These are phyloP conservation scores for Podaxis sp. DNA, from an alignment of 768 basidiomycete genomes.

Conservation along the genomic window DNA sequence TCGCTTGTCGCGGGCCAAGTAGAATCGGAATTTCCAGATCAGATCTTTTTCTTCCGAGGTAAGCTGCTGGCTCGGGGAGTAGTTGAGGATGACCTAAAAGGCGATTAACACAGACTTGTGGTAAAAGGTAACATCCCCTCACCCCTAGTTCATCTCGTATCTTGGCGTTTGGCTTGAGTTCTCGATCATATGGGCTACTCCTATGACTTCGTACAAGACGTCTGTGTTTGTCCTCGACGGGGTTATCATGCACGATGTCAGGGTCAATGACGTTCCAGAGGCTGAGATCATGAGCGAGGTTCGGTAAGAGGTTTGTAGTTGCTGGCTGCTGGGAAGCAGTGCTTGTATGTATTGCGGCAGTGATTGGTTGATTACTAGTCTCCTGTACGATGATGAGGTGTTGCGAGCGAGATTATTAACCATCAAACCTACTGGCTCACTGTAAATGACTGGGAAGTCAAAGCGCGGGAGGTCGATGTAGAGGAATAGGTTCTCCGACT, in stretches of 20 bases:
- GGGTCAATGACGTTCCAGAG: slow-evolving; percentile 91
- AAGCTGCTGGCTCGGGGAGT: slow-evolving; percentile 84
- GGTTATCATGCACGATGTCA: slow-evolving; percentile 88
- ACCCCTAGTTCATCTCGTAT: slow-evolving; percentile 92
- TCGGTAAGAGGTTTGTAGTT: slow-evolving; percentile 39
- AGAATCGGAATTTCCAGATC: slow-evolving; percentile 99
- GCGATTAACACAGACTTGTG: background rate
- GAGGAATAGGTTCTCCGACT: slow-evolving; percentile 91
- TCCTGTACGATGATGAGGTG: slow-evolving; percentile 20
- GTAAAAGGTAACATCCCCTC: slow-evolving; percentile 18
- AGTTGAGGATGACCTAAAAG: slow-evolving; percentile 77
- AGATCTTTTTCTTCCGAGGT: slow-evolving; percentile 93
- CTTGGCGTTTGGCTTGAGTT: slow-evolving; percentile 95
- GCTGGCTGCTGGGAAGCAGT: slow-evolving; percentile 39
- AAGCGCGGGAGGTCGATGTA: slow-evolving; percentile 96
- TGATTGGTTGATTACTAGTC: slow-evolving; percentile 12
- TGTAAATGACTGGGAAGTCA: slow-evolving; percentile 95
- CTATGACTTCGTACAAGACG: slow-evolving; percentile 91
- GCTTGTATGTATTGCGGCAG: slow-evolving; percentile 31
- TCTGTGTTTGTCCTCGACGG: slow-evolving; percentile 96
- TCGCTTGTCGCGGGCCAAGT: slow-evolving; percentile 85
- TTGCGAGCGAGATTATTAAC: background rate
- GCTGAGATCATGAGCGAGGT: slow-evolving; percentile 59
- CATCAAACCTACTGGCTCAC: slow-evolving; percentile 64
- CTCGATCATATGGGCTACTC: slow-evolving; percentile 90